A percentile compares a stretch with the other conserved stretches of the same genome.
These are phyloP conservation scores for Cymodocea nodosa DNA, from an alignment of 116 monocot genomes.

Conservation along the genomic window DNA sequence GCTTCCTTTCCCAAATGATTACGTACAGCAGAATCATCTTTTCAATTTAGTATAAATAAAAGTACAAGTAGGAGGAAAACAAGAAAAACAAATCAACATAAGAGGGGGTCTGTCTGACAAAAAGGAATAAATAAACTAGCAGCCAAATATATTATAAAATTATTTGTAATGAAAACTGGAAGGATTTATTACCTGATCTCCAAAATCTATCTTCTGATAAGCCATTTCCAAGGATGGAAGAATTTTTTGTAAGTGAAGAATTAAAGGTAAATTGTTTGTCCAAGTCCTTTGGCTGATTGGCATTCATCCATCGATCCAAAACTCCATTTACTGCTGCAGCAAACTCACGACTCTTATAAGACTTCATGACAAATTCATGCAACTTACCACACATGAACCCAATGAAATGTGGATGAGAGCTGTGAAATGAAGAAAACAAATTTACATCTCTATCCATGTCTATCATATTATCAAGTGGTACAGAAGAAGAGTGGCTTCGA, in stretches of 20 bases:
- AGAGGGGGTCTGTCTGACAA: background rate
- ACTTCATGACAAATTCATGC: conserved; percentile 97
- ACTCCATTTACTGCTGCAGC: conserved; percentile 89
- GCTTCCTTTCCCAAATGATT: conserved; percentile 49
- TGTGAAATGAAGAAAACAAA: conserved; percentile 40
- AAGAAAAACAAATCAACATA: background rate
- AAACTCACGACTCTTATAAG: conserved; percentile 94
- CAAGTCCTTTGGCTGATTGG: conserved; percentile 72
- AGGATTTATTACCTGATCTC: conserved; percentile 41
- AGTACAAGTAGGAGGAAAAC: background rate
- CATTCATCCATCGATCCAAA: conserved; percentile 89
- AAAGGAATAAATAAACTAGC: background rate
- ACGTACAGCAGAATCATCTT: conserved; percentile 12
- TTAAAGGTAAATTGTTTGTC: conserved; percentile 64
- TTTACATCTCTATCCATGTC: background rate
- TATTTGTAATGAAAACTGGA: background rate
- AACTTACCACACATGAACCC: conserved; percentile 86
- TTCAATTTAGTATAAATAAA: background rate
- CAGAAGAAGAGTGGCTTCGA: conserved; percentile 12
- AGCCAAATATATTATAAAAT: background rate
- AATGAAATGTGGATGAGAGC: conserved; percentile 70
- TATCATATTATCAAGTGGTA: conserved; percentile 1
- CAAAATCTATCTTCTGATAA: conserved; percentile 42
- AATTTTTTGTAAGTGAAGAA: conserved; percentile 51
- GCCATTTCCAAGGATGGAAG: conserved; percentile 36